Base-by-base conservation (phyloP, 352 stramenopile genomes). In the Phytophthora podocarpi region DNA sequence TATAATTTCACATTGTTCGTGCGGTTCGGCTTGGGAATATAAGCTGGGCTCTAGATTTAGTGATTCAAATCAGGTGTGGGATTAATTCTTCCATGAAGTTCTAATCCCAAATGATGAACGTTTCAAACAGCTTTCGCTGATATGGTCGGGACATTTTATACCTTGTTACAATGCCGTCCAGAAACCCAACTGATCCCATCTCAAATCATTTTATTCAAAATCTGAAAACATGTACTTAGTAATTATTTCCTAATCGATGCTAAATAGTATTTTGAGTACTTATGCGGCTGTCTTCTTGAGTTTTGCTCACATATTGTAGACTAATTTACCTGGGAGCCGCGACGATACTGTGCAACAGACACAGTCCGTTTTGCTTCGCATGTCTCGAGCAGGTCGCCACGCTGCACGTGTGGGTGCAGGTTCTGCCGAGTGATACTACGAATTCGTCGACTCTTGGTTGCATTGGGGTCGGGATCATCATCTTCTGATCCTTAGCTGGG, bases 21-120 rank as follows among this genome's bases (percentile, higher is more conserved):
- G n/a, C n/a, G n/a, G n/a, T n/a, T n/a, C n/a, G n/a, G n/a, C n/a
- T n/a, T n/a, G n/a, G n/a, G n/a, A n/a, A n/a, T n/a, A n/a, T n/a
- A n/a, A n/a, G n/a, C n/a, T n/a, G n/a, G n/a, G n/a, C n/a, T n/a
- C n/a, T n/a, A n/a, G n/a, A n/a, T n/a, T n/a, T n/a, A n/a, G n/a
- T n/a, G n/a, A n/a, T 15, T 26, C 24, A 68, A 72, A 57, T 64
- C 49, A 76, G 80, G 80, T 89, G 80, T 89, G 77, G 80, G 80
- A 87, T 85, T 85, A 87, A 77, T 89, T 84, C 74, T 89, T 85
- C 78, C 68, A 65, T 67, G 75, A 87, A 89, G 80, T 87, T 87
- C 75, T 87, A 82, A 89, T 89, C 77, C 80, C 80, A 89, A 87
- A 89, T 87, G 80, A 89, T 89, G 80, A 86, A 85, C 43, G 80